Evolutionary conservation across 495 filamentous ascomycete genomes (phyloP).

Genomic region (Trichocladium uniseriatum): DNA sequence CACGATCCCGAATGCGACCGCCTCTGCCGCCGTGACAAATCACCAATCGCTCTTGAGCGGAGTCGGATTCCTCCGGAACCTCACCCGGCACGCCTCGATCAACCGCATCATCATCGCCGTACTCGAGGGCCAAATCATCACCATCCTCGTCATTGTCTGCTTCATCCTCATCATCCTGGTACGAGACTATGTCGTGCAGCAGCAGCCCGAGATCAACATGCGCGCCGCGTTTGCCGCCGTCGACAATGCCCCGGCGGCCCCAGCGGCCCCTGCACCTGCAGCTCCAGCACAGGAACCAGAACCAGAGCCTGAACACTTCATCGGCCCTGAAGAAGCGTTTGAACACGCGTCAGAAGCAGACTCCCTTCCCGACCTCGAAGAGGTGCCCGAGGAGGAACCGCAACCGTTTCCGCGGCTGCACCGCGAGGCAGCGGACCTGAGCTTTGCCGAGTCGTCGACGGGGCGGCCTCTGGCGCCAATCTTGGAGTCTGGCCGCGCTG

Average conservation of each 20-base stretch:
- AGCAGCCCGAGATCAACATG: constrained; percentile 72
- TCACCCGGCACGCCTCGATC: constrained; percentile 62
- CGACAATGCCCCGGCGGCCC: constrained; percentile 42
- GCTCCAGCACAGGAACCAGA: constrained; percentile 15
- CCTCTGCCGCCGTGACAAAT: neutral
- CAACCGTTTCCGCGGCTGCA: neutral
- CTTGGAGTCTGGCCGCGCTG: neutral
- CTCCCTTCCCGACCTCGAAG: neutral
- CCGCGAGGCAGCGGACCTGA: neutral
- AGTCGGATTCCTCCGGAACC: constrained; percentile 56
- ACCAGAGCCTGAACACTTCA: constrained; percentile 2
- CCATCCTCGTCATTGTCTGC: constrained; percentile 74
- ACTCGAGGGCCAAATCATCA: constrained; percentile 88
- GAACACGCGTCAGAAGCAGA: neutral
- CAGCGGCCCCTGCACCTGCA: no score
- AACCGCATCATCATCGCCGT: constrained; percentile 77
- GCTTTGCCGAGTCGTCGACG: neutral
- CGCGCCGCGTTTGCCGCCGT: constrained; percentile 43
- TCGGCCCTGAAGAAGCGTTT: constrained; percentile 11
- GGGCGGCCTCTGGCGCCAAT: neutral
- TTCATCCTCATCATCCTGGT: constrained; percentile 96
- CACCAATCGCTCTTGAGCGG: constrained; percentile 56
- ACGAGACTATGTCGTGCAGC: constrained; percentile 94
- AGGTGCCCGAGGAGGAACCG: neutral
- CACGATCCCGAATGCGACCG: constrained; percentile 9